Evolutionary conservation across 1,284 basidiomycete species (phyloP).

Genomic region (Agroathelia rolfsii): DNA sequence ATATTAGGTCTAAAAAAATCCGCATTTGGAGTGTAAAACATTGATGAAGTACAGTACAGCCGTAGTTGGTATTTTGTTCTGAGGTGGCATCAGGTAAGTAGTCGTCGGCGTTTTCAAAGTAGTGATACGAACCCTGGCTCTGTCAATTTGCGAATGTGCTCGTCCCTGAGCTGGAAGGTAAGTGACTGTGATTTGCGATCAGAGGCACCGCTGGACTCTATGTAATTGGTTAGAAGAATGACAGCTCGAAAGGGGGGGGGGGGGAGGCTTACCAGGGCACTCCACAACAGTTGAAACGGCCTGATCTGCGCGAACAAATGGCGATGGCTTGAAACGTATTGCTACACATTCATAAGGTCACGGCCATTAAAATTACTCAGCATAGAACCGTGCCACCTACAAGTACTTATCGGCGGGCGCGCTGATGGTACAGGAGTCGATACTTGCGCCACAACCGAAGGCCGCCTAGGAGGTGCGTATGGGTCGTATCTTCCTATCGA

Average conservation of each 20-base stretch:
- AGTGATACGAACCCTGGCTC: slow-evolving; percentile 31
- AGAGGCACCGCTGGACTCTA: slow-evolving; percentile 66
- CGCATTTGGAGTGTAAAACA: slow-evolving; percentile 53
- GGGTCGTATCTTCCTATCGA: slow-evolving; percentile 45
- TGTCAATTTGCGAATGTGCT: slow-evolving; percentile 54
- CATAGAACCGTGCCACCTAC: neutral
- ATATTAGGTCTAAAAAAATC: slow-evolving; percentile 43
- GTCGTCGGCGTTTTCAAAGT: no score
- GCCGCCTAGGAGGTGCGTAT: slow-evolving; percentile 47
- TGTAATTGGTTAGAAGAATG: no score
- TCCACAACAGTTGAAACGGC: slow-evolving; percentile 52
- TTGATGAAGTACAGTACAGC: slow-evolving; percentile 86
- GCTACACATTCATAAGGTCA: slow-evolving; percentile 27
- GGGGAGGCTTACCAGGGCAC: slow-evolving; percentile 52
- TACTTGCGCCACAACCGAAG: slow-evolving; percentile 23
- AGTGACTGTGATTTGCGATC: slow-evolving; percentile 62
- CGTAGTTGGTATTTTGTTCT: slow-evolving; percentile 75
- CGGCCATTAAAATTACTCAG: slow-evolving; percentile 6
- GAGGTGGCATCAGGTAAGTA: slow-evolving; percentile 10
- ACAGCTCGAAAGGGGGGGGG: slow-evolving; percentile 1
- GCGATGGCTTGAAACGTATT: slow-evolving; percentile 71
- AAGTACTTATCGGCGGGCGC: no score
- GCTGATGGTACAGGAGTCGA: slow-evolving; percentile 21
- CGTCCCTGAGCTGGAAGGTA: slow-evolving; percentile 50
- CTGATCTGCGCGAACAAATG: slow-evolving; percentile 66